phyloP scores from a whole-genome alignment of 331 rosid species.

The Malus hybrid region DNA sequence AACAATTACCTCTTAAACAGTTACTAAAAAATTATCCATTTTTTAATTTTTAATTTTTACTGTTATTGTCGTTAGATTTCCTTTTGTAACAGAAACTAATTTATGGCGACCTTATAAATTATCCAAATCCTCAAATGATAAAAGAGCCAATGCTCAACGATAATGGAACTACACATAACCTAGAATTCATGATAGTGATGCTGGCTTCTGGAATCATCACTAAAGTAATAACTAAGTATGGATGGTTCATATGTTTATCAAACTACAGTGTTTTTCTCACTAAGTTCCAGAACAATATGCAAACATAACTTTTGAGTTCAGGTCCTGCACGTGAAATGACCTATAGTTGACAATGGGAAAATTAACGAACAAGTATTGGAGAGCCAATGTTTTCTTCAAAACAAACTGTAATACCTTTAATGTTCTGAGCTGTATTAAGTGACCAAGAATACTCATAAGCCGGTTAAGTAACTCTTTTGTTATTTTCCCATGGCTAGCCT shows the following conservation, averaged over 20 bases:
- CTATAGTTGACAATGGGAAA: constrained; percentile 7
- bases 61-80: background rate
- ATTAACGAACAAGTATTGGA: constrained; percentile 7
- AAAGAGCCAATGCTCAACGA: constrained; percentile 1
- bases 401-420: constrained; percentile 59
- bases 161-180: background rate
- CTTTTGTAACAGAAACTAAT: background rate
- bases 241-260: background rate
- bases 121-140: constrained; percentile 4
- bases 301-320: background rate
- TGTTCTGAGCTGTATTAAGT: constrained; percentile 93
- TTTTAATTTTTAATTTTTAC: too few species aligned
- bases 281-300: background rate
- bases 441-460: constrained; percentile 93
- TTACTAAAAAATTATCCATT: background rate
- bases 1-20: background rate
- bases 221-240: background rate
- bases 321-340: background rate
- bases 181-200: background rate
- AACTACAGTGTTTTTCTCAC: background rate
- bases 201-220: background rate
- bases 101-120: constrained; percentile 1
- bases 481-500: constrained; percentile 94
- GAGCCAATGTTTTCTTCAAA: background rate
- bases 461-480: constrained; percentile 84